phyloP scores from a whole-genome alignment of 2,329 filamentous ascomycete species.

The Paracamarosporium sp. region DNA sequence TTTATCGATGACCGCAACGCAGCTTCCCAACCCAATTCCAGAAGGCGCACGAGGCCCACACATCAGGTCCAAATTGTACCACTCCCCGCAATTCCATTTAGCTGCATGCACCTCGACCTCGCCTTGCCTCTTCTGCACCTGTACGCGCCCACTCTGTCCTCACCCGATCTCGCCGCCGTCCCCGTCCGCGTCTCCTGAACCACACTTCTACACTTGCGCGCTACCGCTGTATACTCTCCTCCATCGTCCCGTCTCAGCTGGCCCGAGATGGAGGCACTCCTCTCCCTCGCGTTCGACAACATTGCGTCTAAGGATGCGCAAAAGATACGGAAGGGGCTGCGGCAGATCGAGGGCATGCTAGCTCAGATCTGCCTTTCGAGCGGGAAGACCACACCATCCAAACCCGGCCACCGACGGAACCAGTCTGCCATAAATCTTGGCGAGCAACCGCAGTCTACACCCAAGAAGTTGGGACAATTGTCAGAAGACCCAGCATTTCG shows the following conservation, averaged over 20 bases:
- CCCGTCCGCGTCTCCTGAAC: constrained; percentile 10
- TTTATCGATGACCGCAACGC: constrained; percentile 18
- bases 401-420: constrained; percentile 43
- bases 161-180: constrained; percentile 5
- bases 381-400: constrained; percentile 38
- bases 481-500: constrained; percentile 86
- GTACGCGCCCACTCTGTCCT: background rate
- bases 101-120: constrained; percentile 33
- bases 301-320: constrained; percentile 88
- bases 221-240: constrained; percentile 3
- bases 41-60: constrained; percentile 28
- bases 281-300: constrained; percentile 95
- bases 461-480: constrained; percentile 69
- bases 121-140: constrained; percentile 23
- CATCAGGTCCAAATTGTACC: constrained; percentile 23
- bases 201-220: constrained; percentile 4
- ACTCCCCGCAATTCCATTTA: constrained; percentile 37
- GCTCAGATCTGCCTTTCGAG: constrained; percentile 88
- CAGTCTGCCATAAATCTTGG: constrained; percentile 45
- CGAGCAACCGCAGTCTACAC: constrained; percentile 35
- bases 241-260: constrained; percentile 8
- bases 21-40: constrained; percentile 4
- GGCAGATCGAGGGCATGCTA: constrained; percentile 91
- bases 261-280: constrained; percentile 79
- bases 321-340: constrained; percentile 91